Percentiles rank a stretch among this genome's conserved stretches.
Conservation (phyloP, 2,329 filamentous ascomycete genomes). For the Calonectria hawksworthii region DNA sequence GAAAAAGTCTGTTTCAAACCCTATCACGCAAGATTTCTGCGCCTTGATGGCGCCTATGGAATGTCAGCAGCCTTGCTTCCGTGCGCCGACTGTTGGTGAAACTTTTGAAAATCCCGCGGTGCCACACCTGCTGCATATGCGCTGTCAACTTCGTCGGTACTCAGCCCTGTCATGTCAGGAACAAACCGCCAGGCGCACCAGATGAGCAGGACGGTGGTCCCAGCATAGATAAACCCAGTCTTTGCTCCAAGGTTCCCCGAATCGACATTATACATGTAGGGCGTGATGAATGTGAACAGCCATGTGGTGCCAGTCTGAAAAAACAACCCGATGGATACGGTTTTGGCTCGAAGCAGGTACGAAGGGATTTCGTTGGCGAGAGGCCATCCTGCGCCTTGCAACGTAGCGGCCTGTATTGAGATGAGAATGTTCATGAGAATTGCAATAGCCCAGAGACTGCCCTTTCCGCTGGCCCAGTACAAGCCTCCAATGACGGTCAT, state of each 20-base stretch:
- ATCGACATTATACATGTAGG: background rate
- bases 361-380: background rate
- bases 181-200: background rate
- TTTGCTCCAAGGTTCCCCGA: background rate
- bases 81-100: background rate
- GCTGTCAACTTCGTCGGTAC: background rate
- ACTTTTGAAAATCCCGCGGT: background rate
- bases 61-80: no score
- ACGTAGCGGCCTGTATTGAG: background rate
- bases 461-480: background rate
- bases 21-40: no score
- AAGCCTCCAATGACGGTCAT: background rate
- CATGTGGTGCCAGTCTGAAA: background rate
- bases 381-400: background rate
- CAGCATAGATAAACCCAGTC: background rate
- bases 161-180: background rate
- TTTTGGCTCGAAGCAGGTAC: background rate
- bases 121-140: background rate
- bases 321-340: background rate
- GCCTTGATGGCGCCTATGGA: no score
- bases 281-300: background rate
- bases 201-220: background rate
- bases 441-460: background rate
- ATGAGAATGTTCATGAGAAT: background rate
- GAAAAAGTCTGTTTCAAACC: no score